Conservation (phyloP, 169 alveolate species). For the Miamiensis avidus region DNA sequence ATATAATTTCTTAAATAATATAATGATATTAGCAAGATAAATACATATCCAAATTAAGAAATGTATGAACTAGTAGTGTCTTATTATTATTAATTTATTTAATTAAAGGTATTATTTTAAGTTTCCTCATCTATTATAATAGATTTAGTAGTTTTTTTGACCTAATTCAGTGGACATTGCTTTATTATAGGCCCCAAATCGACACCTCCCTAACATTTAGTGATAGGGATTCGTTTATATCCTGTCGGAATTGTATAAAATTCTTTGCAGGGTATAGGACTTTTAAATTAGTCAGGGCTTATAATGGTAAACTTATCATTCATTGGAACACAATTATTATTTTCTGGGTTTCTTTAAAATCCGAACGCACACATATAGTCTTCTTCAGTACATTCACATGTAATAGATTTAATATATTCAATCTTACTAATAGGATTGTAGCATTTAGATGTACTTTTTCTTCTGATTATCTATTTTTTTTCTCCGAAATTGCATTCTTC, state of each 20-base stretch:
- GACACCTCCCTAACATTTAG: not conserved
- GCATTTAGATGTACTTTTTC: constrained; percentile 65
- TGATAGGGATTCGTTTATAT: not conserved
- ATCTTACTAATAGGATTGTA: constrained; percentile 46
- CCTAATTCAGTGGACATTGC: not conserved
- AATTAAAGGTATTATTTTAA: not conserved
- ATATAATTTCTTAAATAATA: too few species aligned
- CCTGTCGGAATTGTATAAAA: not conserved
- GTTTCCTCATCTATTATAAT: not conserved
- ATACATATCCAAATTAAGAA: too few species aligned
- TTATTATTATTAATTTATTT: too few species aligned
- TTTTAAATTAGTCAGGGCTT: not conserved
- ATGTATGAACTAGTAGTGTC: too few species aligned
- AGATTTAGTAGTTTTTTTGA: not conserved
- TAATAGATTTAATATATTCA: constrained; percentile 30
- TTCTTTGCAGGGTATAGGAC: not conserved
- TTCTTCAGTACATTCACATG: constrained; percentile 67
- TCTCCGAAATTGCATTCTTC: constrained; percentile 67
- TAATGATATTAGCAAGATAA: too few species aligned
- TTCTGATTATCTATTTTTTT: constrained; percentile 63
- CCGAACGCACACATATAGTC: constrained; percentile 76
- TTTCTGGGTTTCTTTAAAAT: constrained; percentile 36
- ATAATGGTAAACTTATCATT: constrained; percentile 21
- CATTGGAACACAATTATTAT: constrained; percentile 37
- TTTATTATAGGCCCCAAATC: not conserved